These are phyloP conservation scores for Blastobotrys parvus DNA, from an alignment of 805 yeast species.

Conservation along the genomic window DNA sequence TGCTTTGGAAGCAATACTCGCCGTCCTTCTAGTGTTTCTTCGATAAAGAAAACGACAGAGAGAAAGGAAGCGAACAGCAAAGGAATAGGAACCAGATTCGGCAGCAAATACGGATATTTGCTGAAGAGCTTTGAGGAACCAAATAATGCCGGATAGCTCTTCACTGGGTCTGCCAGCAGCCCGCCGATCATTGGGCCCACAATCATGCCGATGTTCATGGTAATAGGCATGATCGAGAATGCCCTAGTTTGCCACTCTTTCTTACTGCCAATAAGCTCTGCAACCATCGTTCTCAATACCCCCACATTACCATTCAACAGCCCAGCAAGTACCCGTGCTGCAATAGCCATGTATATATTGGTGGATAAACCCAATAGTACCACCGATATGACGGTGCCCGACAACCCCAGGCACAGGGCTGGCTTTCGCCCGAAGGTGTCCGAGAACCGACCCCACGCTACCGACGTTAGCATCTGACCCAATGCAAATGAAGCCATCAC, in stretches of 20 bases:
- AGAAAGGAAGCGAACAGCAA: constrained; percentile 25
- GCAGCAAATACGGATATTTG: constrained; percentile 42
- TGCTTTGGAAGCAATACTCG: constrained; percentile 9
- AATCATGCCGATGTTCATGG: constrained; percentile 51
- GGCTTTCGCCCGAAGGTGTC: constrained; percentile 50
- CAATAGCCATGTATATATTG: constrained; percentile 43
- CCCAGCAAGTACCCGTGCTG: constrained; percentile 48
- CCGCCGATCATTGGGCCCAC: constrained; percentile 55
- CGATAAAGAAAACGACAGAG: constrained; percentile 16
- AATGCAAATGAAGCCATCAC: constrained; percentile 52
- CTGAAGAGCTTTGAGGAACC: constrained; percentile 18
- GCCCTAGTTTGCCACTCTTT: constrained; percentile 54
- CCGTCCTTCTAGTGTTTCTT: constrained; percentile 17
- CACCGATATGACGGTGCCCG: constrained; percentile 44
- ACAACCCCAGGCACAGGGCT: constrained; percentile 42
- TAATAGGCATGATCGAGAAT: constrained; percentile 48
- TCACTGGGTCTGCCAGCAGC: constrained; percentile 39
- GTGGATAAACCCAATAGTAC: constrained; percentile 46
- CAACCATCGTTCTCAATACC: constrained; percentile 53
- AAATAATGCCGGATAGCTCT: constrained; percentile 23
- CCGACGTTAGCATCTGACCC: constrained; percentile 47
- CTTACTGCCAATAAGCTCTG: constrained; percentile 47
- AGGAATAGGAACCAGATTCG: constrained; percentile 40
- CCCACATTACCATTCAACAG: constrained; percentile 54
- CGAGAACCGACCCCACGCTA: constrained; percentile 51